Evolutionary conservation across 768 basidiomycete genomes (phyloP).

Genomic region (Naganishia randhawae): DNA sequence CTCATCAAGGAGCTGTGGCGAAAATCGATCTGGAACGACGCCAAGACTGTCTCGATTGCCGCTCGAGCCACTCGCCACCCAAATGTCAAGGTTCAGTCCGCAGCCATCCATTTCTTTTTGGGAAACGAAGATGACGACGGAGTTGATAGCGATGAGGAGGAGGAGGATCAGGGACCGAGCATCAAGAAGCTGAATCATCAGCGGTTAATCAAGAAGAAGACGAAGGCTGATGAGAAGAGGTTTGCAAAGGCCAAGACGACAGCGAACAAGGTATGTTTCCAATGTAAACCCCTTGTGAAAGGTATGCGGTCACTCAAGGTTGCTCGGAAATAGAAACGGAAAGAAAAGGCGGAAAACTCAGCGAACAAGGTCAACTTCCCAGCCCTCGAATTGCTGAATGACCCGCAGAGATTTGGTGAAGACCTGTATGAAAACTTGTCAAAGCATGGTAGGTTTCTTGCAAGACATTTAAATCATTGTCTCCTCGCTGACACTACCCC

Average conservation of each 20-base stretch:
- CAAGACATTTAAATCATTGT: not conserved
- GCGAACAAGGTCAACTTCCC: constrained; percentile 67
- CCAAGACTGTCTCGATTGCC: constrained; percentile 87
- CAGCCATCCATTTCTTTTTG: constrained; percentile 94
- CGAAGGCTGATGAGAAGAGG: constrained; percentile 74
- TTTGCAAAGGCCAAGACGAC: constrained; percentile 59
- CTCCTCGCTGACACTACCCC: not conserved
- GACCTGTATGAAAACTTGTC: constrained; percentile 81
- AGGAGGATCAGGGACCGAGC: constrained; percentile 60
- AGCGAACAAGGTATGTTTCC: constrained; percentile 64
- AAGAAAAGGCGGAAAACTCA: constrained; percentile 43
- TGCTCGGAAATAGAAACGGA: constrained; percentile 41
- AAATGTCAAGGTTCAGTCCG: constrained; percentile 85
- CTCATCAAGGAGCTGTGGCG: constrained; percentile 90
- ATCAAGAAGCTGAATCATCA: constrained; percentile 75
- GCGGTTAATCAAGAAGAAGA: constrained; percentile 90
- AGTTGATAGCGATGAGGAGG: constrained; percentile 66
- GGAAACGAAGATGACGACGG: constrained; percentile 66
- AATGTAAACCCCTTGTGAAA: too few relatives aligned
- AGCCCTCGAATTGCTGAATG: constrained; percentile 84
- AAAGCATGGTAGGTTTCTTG: constrained; percentile 56
- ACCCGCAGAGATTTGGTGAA: constrained; percentile 93
- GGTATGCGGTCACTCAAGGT: not conserved
- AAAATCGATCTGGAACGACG: constrained; percentile 87
- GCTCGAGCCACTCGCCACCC: constrained; percentile 91